Evolutionary conservation across 176 grass and related monocot species (phyloP).

Genomic region (maize (Zea mays)): Zm-B73-REFERENCE-NAM-5.0 NC_050105.1:147554001-147554500

Average conservation of each 20-base stretch:
- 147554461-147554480: neutral
- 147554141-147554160: slow-evolving; percentile 8
- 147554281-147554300: slow-evolving; percentile 24
- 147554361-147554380: neutral
- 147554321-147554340: neutral
- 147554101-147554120: neutral
- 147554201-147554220: neutral
- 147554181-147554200: neutral
- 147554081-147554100: neutral
- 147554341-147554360: slow-evolving; percentile 13
- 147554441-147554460: slow-evolving; percentile 21
- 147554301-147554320: slow-evolving; percentile 23
- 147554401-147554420: neutral
- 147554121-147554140: slow-evolving; percentile 9
- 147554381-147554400: neutral
- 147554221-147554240: slow-evolving; percentile 1
- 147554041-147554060: neutral
- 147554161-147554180: neutral
- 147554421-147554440: neutral
- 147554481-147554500: slow-evolving; percentile 4
- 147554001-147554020: neutral
- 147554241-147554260: neutral
- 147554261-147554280: neutral
- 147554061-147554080: neutral
- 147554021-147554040: neutral